Evolutionary conservation across 106 monocot genomes (phyloP).

Genomic region (Phalaenopsis aphrodite): DNA sequence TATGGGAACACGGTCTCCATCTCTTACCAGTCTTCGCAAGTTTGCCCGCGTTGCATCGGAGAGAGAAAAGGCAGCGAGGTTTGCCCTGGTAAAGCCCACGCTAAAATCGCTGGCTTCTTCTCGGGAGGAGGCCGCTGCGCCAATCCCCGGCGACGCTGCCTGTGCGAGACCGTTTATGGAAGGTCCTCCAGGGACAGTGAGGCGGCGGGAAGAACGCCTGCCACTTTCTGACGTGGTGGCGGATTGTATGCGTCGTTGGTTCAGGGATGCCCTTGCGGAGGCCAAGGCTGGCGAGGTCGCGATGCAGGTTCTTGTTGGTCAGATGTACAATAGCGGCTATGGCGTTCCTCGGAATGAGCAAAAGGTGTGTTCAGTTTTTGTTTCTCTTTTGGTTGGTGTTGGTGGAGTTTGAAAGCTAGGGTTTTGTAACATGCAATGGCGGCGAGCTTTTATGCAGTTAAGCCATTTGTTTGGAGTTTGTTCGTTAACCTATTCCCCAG

Average conservation of each 20-base stretch:
- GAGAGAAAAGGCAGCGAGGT: neutral
- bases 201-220: constrained; percentile 4
- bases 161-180: neutral
- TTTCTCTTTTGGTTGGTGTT: neutral
- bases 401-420: neutral
- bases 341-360: constrained; percentile 56
- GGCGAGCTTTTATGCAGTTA: neutral
- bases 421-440: neutral
- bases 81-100: neutral
- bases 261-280: constrained; percentile 83
- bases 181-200: constrained; percentile 4
- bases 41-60: neutral
- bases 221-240: constrained; percentile 77
- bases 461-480: neutral
- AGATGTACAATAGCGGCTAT: constrained; percentile 89
- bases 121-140: neutral
- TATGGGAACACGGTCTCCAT: constrained; percentile 7
- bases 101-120: constrained; percentile 6
- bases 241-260: constrained; percentile 82
- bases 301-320: constrained; percentile 90
- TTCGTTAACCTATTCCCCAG: neutral
- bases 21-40: neutral
- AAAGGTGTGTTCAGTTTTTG: constrained; percentile 35
- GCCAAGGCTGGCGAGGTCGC: constrained; percentile 63
- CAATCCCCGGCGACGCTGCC: neutral